phyloP scores from a whole-genome alignment of 192 early-diverging fungal species.

The Backusella parvicylindrica region DNA sequence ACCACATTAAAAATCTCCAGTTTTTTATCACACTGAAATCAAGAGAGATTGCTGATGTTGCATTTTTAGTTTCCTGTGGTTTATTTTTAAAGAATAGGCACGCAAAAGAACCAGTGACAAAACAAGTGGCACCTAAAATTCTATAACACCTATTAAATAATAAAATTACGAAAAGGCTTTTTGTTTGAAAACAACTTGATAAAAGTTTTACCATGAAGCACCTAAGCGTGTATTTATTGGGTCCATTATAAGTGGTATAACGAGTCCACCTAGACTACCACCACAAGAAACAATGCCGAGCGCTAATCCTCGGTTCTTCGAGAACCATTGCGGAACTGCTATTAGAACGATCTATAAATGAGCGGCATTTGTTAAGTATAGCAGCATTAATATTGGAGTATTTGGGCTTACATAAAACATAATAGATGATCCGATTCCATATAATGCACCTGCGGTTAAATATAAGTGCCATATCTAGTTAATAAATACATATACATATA shows the following conservation, averaged over 20 bases:
- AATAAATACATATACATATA: too few relatives aligned
- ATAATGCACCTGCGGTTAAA: conserved; percentile 40
- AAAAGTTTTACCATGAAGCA: conserved; percentile 26
- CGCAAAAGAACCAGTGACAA: conserved; percentile 13
- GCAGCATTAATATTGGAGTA: neutral
- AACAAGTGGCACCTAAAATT: conserved; percentile 24
- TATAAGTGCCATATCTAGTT: conserved; percentile 48
- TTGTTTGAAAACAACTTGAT: neutral
- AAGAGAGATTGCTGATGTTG: conserved; percentile 5
- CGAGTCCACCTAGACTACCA: conserved; percentile 67
- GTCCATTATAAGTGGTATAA: conserved; percentile 54
- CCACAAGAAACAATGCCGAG: conserved; percentile 70
- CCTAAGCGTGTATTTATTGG: conserved; percentile 54
- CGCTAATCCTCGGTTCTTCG: conserved; percentile 57
- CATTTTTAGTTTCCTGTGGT: neutral
- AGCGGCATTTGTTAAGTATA: neutral
- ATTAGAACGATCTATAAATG: conserved; percentile 12
- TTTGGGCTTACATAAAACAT: conserved; percentile 22
- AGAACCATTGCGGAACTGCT: conserved; percentile 61
- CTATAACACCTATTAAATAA: conserved; percentile 17
- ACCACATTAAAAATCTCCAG: conserved; percentile 22
- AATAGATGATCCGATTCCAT: conserved; percentile 32
- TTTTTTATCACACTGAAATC: conserved; percentile 26
- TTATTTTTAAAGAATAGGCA: conserved; percentile 19
- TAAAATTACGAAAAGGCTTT: neutral